These are phyloP conservation scores for Paramecium primaurelia DNA, from an alignment of 73 alveolate species.

Conservation along the genomic window DNA sequence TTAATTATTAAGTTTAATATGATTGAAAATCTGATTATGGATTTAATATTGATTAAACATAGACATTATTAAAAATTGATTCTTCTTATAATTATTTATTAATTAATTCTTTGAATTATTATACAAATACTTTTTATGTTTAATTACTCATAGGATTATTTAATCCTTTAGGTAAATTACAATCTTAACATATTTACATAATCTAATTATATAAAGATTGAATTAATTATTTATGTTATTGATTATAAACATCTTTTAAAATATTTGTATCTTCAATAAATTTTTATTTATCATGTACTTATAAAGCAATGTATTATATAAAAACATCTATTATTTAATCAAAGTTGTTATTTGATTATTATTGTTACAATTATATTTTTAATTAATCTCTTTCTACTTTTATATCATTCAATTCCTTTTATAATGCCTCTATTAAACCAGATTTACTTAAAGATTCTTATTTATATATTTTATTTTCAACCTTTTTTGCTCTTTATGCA, in stretches of 20 bases:
- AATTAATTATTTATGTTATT: not conserved
- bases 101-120: not conserved
- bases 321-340: not conserved
- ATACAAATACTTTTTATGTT: not conserved
- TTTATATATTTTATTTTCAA: constrained; percentile 64
- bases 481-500: constrained; percentile 84
- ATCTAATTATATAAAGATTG: not conserved
- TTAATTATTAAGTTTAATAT: not conserved
- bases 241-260: not conserved
- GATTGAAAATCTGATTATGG: constrained; percentile 50
- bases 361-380: not conserved
- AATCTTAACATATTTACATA: not conserved
- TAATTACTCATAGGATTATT: not conserved
- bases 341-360: not conserved
- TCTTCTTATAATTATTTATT: constrained; percentile 33
- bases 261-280: not conserved
- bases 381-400: constrained; percentile 8
- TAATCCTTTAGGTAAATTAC: not conserved
- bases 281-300: constrained; percentile 1
- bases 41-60: constrained; percentile 50
- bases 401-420: not conserved
- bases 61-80: constrained; percentile 41
- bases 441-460: constrained; percentile 50
- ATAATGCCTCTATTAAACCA: not conserved
- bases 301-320: not conserved